Conservation (phyloP, 2,329 filamentous ascomycete genomes). For the Phialophora expanda region DNA sequence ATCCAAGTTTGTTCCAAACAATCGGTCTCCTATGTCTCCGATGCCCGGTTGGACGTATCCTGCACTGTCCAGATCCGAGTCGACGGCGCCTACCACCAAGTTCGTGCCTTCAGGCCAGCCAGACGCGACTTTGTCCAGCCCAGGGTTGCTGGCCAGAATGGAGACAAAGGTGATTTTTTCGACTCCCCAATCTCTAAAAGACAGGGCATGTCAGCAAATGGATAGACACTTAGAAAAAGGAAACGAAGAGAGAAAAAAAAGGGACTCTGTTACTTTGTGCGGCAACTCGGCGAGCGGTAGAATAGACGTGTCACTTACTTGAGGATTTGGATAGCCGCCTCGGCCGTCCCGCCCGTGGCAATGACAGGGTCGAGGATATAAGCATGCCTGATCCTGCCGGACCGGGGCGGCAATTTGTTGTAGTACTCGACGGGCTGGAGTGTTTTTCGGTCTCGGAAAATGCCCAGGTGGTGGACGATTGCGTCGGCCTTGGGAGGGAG, state of each 20-base stretch:
- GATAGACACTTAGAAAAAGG: too few species aligned
- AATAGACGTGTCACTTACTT: conserved; percentile 44
- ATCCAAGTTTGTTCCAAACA: conserved; percentile 61
- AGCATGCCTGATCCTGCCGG: conserved; percentile 64
- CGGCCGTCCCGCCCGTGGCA: conserved; percentile 86
- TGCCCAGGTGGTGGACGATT: conserved; percentile 87
- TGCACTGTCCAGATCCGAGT: conserved; percentile 70
- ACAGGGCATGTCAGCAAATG: conserved; percentile 4
- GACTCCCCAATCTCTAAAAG: conserved; percentile 75
- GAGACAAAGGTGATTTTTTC: conserved; percentile 75
- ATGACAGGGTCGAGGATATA: conserved; percentile 91
- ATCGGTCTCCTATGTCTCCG: conserved; percentile 84
- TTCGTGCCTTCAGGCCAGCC: conserved; percentile 67
- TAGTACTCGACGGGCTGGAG: conserved; percentile 94
- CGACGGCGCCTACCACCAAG: conserved; percentile 81
- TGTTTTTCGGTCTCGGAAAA: conserved; percentile 86
- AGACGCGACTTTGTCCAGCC: conserved; percentile 70
- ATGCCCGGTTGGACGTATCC: conserved; percentile 90
- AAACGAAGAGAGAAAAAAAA: too few species aligned
- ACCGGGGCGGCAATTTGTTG: conserved; percentile 71
- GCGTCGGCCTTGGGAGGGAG: conserved; percentile 52
- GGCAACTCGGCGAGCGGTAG: not conserved
- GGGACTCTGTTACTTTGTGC: too few species aligned
- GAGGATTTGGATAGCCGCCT: conserved; percentile 84
- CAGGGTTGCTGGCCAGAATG: conserved; percentile 72